Base-by-base conservation (phyloP, 164 flowering plant genomes). In the Pachysandra terminalis region DNA sequence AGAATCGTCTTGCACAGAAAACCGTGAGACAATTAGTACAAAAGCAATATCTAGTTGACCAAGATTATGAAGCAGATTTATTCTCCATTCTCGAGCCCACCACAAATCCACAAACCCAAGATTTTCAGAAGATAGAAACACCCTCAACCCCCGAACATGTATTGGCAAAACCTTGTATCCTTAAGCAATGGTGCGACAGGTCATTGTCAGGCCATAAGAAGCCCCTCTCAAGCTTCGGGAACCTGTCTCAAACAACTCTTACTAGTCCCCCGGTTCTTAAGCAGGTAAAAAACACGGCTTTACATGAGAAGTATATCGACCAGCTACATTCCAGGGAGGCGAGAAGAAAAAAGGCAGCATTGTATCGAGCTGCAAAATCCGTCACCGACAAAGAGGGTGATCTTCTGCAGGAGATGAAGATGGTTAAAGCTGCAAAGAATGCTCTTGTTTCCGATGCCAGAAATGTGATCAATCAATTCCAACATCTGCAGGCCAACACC, bases 251-350 rank as follows among this genome's bases (percentile, higher is more conserved):
- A 26, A 64, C 64, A 16, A 68, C 73, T 55, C 77, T 87, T 68
- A 62, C 73, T 23, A 92, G 96, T 66, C 93, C 99, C 25, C 90
- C 84, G 3, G 90, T 92, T 65, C 73, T 92, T 71, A 95, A 95
- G 81, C 87, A 67, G 67, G 83, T 95, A 1, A 90, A 87, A 71
- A 89, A 92, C 79, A 79, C 63, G 79, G 86, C 82, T 21, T 80
- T 90, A 70, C 97, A 89, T 73, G 97, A 92, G 83, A 95, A 87
- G 71, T 92, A 87, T 53, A 86, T 95, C 28, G 93, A 92, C 52
- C 89, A 78, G 53, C 73, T 92, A 55, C 96, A 88, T 65, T 8
- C 60, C 41, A 86, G 98, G 77, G 96, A 89, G 61, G 88, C 88
- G 40, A 86, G 77, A 75, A 84, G 96, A 45, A 5, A 12, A 76